phyloP scores from a whole-genome alignment of 2,329 filamentous ascomycete species.

The Colletotrichum sp. region DNA sequence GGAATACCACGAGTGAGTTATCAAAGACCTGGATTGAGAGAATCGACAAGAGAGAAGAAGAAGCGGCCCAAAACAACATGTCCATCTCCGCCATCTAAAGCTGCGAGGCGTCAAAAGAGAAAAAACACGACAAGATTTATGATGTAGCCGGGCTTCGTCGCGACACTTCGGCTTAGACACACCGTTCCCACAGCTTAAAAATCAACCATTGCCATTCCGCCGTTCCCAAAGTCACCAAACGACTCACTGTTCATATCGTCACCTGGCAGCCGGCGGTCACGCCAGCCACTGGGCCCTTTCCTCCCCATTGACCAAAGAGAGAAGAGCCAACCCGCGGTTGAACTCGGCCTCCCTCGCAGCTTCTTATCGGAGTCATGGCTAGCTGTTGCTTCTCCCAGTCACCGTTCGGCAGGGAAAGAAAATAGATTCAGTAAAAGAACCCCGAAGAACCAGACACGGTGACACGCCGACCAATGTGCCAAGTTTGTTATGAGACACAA shows the following conservation, averaged over 20 bases:
- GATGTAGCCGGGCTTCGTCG: conserved; percentile 46
- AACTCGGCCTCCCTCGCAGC: conserved; percentile 4
- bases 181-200: conserved; percentile 15
- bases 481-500: conserved; percentile 32
- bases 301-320: neutral
- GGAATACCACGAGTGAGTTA: neutral
- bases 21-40: conserved; percentile 23
- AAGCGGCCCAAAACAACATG: conserved; percentile 15
- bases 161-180: conserved; percentile 36
- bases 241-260: conserved; percentile 29
- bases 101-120: conserved; percentile 40
- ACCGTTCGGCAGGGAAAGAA: conserved; percentile 7
- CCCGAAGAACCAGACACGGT: conserved; percentile 21
- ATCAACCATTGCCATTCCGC: conserved; percentile 29
- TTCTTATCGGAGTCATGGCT: conserved; percentile 8
- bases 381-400: conserved; percentile 14
- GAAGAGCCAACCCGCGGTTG: neutral
- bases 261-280: conserved; percentile 30
- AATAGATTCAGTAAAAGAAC: conserved; percentile 14
- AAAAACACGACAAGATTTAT: conserved; percentile 50
- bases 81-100: conserved; percentile 42
- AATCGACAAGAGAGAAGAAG: conserved; percentile 22
- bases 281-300: conserved; percentile 6
- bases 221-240: conserved; percentile 17
- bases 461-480: conserved; percentile 22